Evolutionary conservation across 495 filamentous ascomycete genomes (phyloP).

Genomic region (Neurospora sp.): DNA sequence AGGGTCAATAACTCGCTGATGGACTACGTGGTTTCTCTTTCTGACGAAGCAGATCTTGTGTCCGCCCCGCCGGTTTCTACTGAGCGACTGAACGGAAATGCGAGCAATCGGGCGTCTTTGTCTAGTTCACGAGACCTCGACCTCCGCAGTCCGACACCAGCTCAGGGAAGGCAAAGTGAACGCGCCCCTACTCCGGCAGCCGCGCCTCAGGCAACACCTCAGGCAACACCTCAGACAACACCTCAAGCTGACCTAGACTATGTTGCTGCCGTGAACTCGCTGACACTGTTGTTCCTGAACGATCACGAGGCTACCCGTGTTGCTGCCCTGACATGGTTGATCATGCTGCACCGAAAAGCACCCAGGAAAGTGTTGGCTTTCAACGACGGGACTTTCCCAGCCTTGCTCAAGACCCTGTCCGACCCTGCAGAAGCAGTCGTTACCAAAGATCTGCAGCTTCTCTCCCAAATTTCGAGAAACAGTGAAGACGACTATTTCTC

Average conservation of each 20-base stretch:
- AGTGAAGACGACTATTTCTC: constrained; percentile 97
- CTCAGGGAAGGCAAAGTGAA: constrained; percentile 23
- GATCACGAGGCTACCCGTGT: constrained; percentile 94
- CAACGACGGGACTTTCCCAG: constrained; percentile 95
- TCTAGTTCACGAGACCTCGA: constrained; percentile 45
- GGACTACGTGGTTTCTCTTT: constrained; percentile 82
- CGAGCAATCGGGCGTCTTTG: constrained; percentile 40
- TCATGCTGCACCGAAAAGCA: constrained; percentile 93
- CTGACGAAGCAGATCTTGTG: constrained; percentile 55
- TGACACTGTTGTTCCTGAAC: constrained; percentile 90
- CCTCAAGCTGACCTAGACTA: constrained; percentile 79
- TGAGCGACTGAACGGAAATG: constrained; percentile 47
- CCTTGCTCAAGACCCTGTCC: constrained; percentile 89
- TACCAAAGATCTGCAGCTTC: constrained; percentile 83
- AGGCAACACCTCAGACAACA: constrained; percentile 26
- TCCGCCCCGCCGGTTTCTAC: constrained; percentile 31
- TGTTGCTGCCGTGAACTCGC: constrained; percentile 87
- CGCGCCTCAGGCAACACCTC: constrained; percentile 14
- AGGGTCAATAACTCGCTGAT: constrained; percentile 83
- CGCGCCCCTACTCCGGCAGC: constrained; percentile 35
- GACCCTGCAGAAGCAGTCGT: constrained; percentile 95
- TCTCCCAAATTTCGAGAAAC: constrained; percentile 91
- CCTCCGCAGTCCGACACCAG: constrained; percentile 43
- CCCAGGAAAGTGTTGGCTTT: constrained; percentile 90
- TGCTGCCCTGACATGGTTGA: constrained; percentile 87